A percentile compares a stretch with the other conserved stretches of the same genome.
Evolutionary conservation across 1,284 basidiomycete genomes (phyloP).

Genomic region (Grifola frondosa): DNA sequence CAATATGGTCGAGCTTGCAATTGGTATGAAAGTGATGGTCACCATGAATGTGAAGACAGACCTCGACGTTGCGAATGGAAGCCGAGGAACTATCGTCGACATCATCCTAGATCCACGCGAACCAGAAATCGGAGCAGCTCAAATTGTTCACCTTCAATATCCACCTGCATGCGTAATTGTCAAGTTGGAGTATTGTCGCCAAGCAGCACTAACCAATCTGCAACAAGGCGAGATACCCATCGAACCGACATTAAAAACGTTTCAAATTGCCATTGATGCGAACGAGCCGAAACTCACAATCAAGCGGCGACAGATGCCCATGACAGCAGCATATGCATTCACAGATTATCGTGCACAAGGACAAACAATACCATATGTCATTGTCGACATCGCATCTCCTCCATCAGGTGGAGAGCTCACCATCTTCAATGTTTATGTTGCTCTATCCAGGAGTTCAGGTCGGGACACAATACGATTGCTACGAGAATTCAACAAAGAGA

Average conservation of each 20-base stretch:
- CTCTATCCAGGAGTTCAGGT: constrained; percentile 29
- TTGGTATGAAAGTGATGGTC: constrained; percentile 46
- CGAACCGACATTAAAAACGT: no score
- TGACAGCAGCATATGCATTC: constrained; percentile 3
- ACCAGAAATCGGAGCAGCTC: constrained; percentile 15
- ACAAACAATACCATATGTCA: constrained; percentile 1
- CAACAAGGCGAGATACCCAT: no score
- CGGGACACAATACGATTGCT: constrained; percentile 26
- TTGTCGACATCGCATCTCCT: no score
- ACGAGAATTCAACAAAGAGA: constrained; percentile 8
- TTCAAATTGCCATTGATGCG: no score
- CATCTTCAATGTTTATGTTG: constrained; percentile 25
- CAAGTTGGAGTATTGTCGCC: no score
- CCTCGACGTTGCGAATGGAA: constrained; percentile 40
- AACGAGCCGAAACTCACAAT: no score
- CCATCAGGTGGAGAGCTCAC: neutral
- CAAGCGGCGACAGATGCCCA: neutral
- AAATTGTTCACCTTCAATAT: constrained; percentile 25
- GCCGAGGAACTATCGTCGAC: constrained; percentile 33
- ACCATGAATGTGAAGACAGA: constrained; percentile 41
- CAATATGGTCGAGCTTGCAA: constrained; percentile 31
- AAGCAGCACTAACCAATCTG: no score
- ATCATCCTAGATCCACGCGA: constrained; percentile 34
- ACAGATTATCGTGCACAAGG: constrained; percentile 2
- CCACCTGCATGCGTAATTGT: constrained; percentile 37